These are phyloP conservation scores for Carex pumila DNA, from an alignment of 176 grass and related monocot genomes.

Conservation along the genomic window DNA sequence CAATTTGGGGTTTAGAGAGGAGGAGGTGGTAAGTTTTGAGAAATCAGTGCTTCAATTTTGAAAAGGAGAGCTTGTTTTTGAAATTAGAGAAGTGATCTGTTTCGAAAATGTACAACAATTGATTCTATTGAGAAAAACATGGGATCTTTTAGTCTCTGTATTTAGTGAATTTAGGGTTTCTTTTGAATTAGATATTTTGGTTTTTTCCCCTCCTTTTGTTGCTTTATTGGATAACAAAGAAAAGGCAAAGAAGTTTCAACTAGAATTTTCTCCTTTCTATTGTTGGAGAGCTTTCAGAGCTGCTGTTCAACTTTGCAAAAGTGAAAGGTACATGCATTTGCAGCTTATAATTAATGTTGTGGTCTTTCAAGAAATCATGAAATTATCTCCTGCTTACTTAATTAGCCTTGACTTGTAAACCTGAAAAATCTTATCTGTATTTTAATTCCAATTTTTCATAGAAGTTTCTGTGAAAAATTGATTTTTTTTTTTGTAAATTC, in stretches of 20 bases:
- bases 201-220: neutral
- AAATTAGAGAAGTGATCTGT: neutral
- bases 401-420: neutral
- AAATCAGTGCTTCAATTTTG: conserved; percentile 10
- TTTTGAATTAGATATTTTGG: neutral
- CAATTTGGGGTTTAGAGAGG: neutral
- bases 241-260: neutral
- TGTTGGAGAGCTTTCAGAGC: conserved; percentile 1
- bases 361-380: neutral
- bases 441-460: neutral
- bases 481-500: neutral
- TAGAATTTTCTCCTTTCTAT: neutral
- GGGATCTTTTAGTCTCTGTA: neutral
- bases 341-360: neutral
- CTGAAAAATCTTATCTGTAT: neutral
- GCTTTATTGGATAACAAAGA: neutral
- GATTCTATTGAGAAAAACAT: neutral
- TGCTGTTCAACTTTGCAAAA: conserved; percentile 3
- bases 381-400: neutral
- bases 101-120: conserved; percentile 2
- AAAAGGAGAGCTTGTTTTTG: neutral
- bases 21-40: neutral
- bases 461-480: neutral
- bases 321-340: neutral
- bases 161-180: neutral